Percentiles rank a stretch among this genome's conserved stretches.
Evolutionary conservation across 352 stramenopile genomes (phyloP).

Genomic region (Phytopythium ostracodes): DNA sequence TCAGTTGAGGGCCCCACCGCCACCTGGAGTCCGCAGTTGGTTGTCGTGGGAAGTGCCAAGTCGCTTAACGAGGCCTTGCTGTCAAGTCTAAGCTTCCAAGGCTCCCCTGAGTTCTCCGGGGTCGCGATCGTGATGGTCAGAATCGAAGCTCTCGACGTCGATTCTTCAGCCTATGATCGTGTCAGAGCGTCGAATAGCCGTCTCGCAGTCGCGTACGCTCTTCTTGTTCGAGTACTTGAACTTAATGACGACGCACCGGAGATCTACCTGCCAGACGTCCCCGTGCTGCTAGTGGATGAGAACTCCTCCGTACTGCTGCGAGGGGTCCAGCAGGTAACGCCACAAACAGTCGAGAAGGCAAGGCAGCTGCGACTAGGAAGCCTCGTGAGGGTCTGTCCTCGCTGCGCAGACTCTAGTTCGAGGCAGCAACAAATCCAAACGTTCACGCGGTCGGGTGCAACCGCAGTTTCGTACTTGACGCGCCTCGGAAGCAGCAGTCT

Average conservation of each 20-base stretch:
- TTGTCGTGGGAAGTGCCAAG: slow-evolving; percentile 20
- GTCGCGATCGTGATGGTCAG: not conserved
- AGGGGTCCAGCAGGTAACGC: slow-evolving; percentile 22
- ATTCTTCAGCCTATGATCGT: not conserved
- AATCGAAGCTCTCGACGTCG: not conserved
- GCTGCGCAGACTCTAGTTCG: slow-evolving; percentile 18
- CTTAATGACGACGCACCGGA: slow-evolving; percentile 31
- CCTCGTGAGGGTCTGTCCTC: slow-evolving; percentile 25
- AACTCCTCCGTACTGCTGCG: slow-evolving; percentile 30
- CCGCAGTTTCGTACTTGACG: slow-evolving; percentile 20
- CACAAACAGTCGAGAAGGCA: not conserved
- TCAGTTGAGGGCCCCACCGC: not conserved
- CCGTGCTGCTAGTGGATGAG: slow-evolving; percentile 39
- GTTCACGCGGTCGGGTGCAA: slow-evolving; percentile 10
- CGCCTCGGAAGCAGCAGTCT: slow-evolving; percentile 8
- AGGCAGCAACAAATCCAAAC: slow-evolving; percentile 15
- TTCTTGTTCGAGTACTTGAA: slow-evolving; percentile 30
- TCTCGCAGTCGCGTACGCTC: slow-evolving; percentile 22
- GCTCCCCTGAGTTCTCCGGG: slow-evolving; percentile 25
- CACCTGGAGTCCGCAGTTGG: slow-evolving; percentile 15
- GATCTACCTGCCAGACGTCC: slow-evolving; percentile 29
- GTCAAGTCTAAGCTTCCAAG: slow-evolving; percentile 29
- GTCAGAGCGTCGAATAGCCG: no score
- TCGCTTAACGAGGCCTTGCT: slow-evolving; percentile 37
- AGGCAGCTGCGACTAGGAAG: slow-evolving; percentile 10